A percentile compares a stretch with the other conserved stretches of the same genome.
Conservation (phyloP, 805 yeast species). For the Priceomyces carsonii region DNA sequence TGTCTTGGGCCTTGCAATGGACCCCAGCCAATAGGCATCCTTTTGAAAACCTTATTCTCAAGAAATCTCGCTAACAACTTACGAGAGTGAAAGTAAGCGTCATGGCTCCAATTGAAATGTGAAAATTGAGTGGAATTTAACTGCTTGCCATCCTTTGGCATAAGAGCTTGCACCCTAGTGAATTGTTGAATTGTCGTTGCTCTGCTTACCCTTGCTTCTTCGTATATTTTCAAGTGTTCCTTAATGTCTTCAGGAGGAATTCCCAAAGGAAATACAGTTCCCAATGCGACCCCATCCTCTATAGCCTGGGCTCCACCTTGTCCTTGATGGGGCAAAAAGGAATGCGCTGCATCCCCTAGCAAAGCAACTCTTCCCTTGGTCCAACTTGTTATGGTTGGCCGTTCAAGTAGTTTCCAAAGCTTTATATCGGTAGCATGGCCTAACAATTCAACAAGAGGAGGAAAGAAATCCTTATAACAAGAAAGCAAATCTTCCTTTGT, state of each 20-base stretch:
- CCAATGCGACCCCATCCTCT: slow-evolving; percentile 7
- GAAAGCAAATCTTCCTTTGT: slow-evolving; percentile 1
- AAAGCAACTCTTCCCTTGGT: slow-evolving; percentile 5
- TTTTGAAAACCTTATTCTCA: background rate
- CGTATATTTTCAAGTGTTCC: slow-evolving; percentile 1
- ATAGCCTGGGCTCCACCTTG: slow-evolving; percentile 7
- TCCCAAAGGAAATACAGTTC: slow-evolving; percentile 4
- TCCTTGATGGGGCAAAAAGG: slow-evolving; percentile 5
- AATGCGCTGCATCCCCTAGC: slow-evolving; percentile 6
- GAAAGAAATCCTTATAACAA: slow-evolving; percentile 1
- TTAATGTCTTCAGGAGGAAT: background rate
- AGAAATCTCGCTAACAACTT: slow-evolving; percentile 1
- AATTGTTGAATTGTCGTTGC: slow-evolving; percentile 2
- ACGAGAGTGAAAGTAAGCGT: background rate
- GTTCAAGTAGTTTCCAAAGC: slow-evolving; percentile 3
- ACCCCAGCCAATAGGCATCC: slow-evolving; percentile 4
- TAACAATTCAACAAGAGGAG: slow-evolving; percentile 1
- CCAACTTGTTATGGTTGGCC: slow-evolving; percentile 2
- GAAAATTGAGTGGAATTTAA: background rate
- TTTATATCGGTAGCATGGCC: background rate
- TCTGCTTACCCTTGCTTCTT: slow-evolving; percentile 2
- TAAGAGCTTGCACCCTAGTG: slow-evolving; percentile 1
- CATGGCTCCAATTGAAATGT: slow-evolving; percentile 3
- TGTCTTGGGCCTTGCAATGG: slow-evolving; percentile 3
- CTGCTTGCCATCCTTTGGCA: slow-evolving; percentile 1